Evolutionary conservation across 2,329 filamentous ascomycete genomes (phyloP).

Genomic region (Fusarium sp.): DNA sequence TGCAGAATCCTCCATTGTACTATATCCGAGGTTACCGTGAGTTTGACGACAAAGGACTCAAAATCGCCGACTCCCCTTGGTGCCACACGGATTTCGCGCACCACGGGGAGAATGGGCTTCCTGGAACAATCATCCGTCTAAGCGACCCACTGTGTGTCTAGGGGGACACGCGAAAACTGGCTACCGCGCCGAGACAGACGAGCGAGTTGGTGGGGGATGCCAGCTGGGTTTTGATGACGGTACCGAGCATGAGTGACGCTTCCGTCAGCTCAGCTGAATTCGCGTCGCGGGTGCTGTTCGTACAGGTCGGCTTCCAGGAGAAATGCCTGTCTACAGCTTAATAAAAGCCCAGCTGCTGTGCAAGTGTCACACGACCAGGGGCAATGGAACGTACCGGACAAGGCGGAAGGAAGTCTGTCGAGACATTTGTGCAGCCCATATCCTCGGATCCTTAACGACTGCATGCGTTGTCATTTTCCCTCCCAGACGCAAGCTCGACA

Average conservation of each 20-base stretch:
- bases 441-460: slow-evolving; percentile 26
- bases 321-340: slow-evolving; percentile 7
- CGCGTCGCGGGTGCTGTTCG: slow-evolving; percentile 5
- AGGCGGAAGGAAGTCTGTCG: slow-evolving; percentile 5
- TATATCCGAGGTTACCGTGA: slow-evolving; percentile 36
- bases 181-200: slow-evolving; percentile 28
- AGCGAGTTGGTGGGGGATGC: slow-evolving; percentile 7
- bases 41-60: slow-evolving; percentile 20
- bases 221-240: slow-evolving; percentile 13
- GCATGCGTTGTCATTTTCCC: neutral
- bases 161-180: slow-evolving; percentile 22
- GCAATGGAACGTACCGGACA: slow-evolving; percentile 1
- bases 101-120: slow-evolving; percentile 3
- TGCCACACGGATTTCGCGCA: slow-evolving; percentile 13
- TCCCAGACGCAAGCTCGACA: neutral
- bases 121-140: neutral
- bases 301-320: neutral
- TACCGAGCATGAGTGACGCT: slow-evolving; percentile 19
- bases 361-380: slow-evolving; percentile 34
- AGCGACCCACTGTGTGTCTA: slow-evolving; percentile 12
- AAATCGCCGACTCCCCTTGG: slow-evolving; percentile 22
- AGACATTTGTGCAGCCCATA: slow-evolving; percentile 29
- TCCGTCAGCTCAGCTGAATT: slow-evolving; percentile 10
- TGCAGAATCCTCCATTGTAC: slow-evolving; percentile 27
- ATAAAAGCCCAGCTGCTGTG: slow-evolving; percentile 19